Evolutionary conservation across 1,139 yeast genomes (phyloP).

Genomic region (Taphrina betulina): DNA sequence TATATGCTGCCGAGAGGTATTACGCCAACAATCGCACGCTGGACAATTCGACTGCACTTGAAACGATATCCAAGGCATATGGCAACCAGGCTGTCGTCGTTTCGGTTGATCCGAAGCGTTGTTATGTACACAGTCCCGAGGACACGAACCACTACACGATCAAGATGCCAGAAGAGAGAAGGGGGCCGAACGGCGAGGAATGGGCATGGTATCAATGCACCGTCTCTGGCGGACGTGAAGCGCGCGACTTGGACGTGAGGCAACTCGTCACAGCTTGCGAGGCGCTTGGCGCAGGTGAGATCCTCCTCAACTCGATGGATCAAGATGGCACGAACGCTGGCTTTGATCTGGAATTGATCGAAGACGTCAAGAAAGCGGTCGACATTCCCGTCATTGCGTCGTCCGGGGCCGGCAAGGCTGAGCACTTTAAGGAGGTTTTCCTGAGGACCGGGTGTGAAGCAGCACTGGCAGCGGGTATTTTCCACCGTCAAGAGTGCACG

Average conservation of each 20-base stretch:
- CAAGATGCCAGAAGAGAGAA: slow-evolving; percentile 48
- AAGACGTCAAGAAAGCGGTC: slow-evolving; percentile 72
- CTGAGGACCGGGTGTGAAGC: slow-evolving; percentile 82
- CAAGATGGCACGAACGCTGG: slow-evolving; percentile 95
- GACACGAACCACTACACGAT: slow-evolving; percentile 62
- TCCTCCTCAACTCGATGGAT: slow-evolving; percentile 86
- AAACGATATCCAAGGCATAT: slow-evolving; percentile 82
- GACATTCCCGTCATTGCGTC: slow-evolving; percentile 93
- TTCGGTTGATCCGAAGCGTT: slow-evolving; percentile 91
- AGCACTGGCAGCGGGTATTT: slow-evolving; percentile 97
- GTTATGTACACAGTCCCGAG: slow-evolving; percentile 61
- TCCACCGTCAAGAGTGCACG: slow-evolving; percentile 89
- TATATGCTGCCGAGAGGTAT: slow-evolving; percentile 77
- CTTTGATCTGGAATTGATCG: slow-evolving; percentile 77
- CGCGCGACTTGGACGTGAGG: slow-evolving; percentile 84
- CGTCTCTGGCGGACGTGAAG: slow-evolving; percentile 90
- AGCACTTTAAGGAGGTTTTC: slow-evolving; percentile 85
- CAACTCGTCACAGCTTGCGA: slow-evolving; percentile 88
- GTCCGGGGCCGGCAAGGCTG: slow-evolving; percentile 92
- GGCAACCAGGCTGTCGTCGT: slow-evolving; percentile 97
- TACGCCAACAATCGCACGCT: slow-evolving; percentile 59
- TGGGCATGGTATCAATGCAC: slow-evolving; percentile 95
- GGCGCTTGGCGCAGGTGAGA: slow-evolving; percentile 94
- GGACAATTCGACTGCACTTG: slow-evolving; percentile 81
- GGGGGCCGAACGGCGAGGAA: slow-evolving; percentile 82